Conservation (phyloP, 2,329 filamentous ascomycete genomes). For the Cadophora gregata region DNA sequence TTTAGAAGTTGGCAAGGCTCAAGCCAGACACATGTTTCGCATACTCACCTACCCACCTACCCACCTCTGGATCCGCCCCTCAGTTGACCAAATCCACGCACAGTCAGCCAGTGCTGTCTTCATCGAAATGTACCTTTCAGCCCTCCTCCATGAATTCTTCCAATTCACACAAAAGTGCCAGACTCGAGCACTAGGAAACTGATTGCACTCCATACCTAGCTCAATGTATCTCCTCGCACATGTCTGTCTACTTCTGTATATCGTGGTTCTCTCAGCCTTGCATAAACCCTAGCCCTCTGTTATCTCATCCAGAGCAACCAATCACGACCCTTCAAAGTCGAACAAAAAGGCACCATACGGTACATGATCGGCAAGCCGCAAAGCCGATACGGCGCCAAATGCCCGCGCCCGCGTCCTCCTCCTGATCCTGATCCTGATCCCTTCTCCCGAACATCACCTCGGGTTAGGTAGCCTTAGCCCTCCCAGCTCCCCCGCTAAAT, state of each 20-base stretch:
- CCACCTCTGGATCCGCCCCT: too few species aligned
- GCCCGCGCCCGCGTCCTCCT: too few species aligned
- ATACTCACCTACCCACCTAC: too few species aligned
- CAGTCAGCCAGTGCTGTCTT: too few species aligned
- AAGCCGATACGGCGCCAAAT: constrained; percentile 15
- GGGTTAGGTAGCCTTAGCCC: constrained; percentile 4
- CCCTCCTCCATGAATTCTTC: too few species aligned
- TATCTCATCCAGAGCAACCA: background rate
- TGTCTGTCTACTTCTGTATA: background rate
- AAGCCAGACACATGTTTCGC: too few species aligned
- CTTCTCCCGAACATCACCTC: constrained; percentile 19
- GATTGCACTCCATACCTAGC: background rate
- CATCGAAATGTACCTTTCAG: too few species aligned
- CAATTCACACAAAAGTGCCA: too few species aligned
- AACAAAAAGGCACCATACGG: background rate
- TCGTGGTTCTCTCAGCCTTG: constrained; percentile 24
- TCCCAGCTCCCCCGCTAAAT: constrained; percentile 2
- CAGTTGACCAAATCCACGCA: too few species aligned
- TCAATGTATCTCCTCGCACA: background rate
- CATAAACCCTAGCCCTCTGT: constrained; percentile 4
- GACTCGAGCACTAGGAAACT: too few species aligned
- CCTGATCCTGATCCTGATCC: constrained; percentile 20
- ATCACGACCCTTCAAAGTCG: background rate
- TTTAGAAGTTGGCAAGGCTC: background rate
- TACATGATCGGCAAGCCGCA: background rate